Percentiles rank a stretch among this genome's conserved stretches.
These are phyloP conservation scores for Caulochytrium protostelioides DNA, from an alignment of 371 early-diverging fungal species.

Conservation along the genomic window DNA sequence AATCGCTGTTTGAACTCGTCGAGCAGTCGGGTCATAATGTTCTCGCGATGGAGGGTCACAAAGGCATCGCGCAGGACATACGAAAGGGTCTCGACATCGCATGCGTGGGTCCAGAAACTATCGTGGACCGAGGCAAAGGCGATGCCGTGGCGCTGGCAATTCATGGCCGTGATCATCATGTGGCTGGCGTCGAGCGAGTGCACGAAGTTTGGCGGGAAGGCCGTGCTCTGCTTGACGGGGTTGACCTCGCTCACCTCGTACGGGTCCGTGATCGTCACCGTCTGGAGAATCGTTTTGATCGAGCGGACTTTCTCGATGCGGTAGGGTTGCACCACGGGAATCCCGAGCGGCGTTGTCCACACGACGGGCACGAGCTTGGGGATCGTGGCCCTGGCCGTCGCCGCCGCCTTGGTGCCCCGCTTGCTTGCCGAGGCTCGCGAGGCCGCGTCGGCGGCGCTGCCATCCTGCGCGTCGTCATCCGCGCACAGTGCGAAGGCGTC, in stretches of 20 bases:
- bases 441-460: neutral
- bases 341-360: constrained; percentile 90
- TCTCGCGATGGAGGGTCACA: constrained; percentile 56
- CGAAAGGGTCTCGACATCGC: constrained; percentile 72
- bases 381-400: constrained; percentile 11
- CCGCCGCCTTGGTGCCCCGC: neutral
- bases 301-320: constrained; percentile 29
- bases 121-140: constrained; percentile 92
- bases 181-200: constrained; percentile 94
- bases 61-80: constrained; percentile 70
- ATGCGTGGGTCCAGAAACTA: constrained; percentile 94
- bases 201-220: constrained; percentile 96
- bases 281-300: constrained; percentile 49
- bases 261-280: constrained; percentile 48
- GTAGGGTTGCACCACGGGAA: constrained; percentile 92
- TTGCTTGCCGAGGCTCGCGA: neutral
- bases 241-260: constrained; percentile 59
- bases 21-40: constrained; percentile 62
- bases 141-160: constrained; percentile 53
- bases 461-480: neutral
- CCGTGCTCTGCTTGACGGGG: constrained; percentile 72
- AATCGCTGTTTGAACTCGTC: constrained; percentile 69
- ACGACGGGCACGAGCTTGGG: constrained; percentile 68
- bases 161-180: constrained; percentile 84
- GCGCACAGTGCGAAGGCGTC: neutral